Evolutionary conservation across 352 stramenopile genomes (phyloP), one percentile per base, ranked within the genome.

Genomic region (Pythium periplocum): DNA sequence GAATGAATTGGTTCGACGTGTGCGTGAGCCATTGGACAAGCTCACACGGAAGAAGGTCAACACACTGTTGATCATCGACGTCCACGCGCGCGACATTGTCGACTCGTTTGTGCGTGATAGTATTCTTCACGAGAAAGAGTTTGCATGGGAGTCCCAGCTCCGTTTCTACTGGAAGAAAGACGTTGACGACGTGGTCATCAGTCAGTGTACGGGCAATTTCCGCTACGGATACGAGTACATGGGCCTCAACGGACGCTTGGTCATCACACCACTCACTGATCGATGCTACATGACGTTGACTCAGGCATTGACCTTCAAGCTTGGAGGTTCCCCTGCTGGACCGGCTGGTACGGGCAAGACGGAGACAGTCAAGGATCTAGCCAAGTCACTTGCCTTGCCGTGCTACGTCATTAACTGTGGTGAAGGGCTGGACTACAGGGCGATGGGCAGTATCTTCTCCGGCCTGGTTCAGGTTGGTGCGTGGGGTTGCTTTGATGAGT

Each of bases 211-310:
- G 0, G 90, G 88, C 8, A 86, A 73, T 11, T 97, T 97, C 53
- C 83, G 87, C 39, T 97, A 97, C 50, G 90, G 90, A 37, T 97
- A 97, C 70, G 90, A 97, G 80, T 97, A 96, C 68, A 96, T 97
- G 86, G 90, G 90, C 0, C 65, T 96, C 3, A 97, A 96, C 42
- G 89, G 90, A 0, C 76, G 90, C 4, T 71, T 97, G 2, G 90
- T 97, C 38, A 97, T 97, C 71, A 97, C 90, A 10, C 89, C 90
- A 12, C 69, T 97, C 2, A 97, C 90, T 1, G 90, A 97, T 73
- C 83, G 89, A 9, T 97, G 90, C 67, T 97, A 96, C 64, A 97
- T 97, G 89, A 97, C 90, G 30, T 69, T 97, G 4, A 97, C 90
- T 0, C 89, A 97, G 69, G 90, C 90, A 2, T 62, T 97, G 26